A percentile compares a stretch with the other conserved stretches of the same genome.
Evolutionary conservation across 805 yeast species (phyloP).

Genomic region (Starmerella vaccinii): DNA sequence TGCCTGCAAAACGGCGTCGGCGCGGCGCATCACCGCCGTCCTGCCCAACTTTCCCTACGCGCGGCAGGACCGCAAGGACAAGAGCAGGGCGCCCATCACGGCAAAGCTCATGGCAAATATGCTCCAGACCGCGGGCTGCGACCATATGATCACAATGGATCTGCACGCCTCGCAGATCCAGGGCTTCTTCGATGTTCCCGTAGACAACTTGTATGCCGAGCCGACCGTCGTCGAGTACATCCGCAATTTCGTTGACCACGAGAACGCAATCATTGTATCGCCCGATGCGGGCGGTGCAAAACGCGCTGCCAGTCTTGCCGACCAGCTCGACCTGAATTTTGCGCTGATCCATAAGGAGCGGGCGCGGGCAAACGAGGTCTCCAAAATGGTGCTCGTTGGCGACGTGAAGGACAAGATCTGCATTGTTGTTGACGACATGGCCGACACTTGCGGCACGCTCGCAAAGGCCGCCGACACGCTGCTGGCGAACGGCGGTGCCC

Average conservation of each 20-base stretch:
- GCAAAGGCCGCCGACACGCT: conserved; percentile 90
- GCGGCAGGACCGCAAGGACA: conserved; percentile 94
- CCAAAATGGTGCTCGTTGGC: conserved; percentile 95
- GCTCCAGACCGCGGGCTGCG: conserved; percentile 89
- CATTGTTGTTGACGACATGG: conserved; percentile 92
- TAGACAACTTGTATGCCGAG: conserved; percentile 92
- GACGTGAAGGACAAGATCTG: conserved; percentile 82
- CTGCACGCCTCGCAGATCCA: conserved; percentile 96
- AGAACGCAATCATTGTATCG: conserved; percentile 70
- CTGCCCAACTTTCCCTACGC: conserved; percentile 96
- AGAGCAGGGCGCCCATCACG: conserved; percentile 91
- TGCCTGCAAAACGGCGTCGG: conserved; percentile 92
- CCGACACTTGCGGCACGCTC: conserved; percentile 95
- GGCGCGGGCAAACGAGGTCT: conserved; percentile 90
- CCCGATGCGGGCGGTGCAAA: conserved; percentile 99
- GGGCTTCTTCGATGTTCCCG: conserved; percentile 93
- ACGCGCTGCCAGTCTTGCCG: conserved; percentile 95
- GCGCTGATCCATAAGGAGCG: conserved; percentile 97
- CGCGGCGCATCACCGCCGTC: conserved; percentile 88
- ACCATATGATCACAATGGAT: conserved; percentile 95
- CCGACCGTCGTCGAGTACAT: conserved; percentile 83
- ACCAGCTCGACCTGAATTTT: conserved; percentile 80
- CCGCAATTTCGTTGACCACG: conserved; percentile 47
- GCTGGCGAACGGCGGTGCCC: conserved; percentile 62
- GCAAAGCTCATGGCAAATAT: conserved; percentile 91